Base-by-base conservation (phyloP, 148 eudicot genomes). In the Camellia granthamiana region DNA sequence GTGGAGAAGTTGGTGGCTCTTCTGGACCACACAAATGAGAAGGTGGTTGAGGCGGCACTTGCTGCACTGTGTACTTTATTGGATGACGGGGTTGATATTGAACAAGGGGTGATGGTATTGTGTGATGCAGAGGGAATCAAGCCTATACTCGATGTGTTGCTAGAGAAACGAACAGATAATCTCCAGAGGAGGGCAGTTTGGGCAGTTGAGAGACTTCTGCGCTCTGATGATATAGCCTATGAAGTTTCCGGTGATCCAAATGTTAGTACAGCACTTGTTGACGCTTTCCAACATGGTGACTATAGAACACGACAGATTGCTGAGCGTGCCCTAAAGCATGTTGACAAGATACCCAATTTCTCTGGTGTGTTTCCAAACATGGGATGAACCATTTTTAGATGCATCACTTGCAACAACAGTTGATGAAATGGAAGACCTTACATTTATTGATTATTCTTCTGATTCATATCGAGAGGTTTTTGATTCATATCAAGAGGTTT, bases 311-410 rank as follows among this genome's bases (percentile, higher is more conserved):
- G 91, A 44, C 99, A 92, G 88, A 90, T 92, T 65, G 99, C 99
- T 44, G 98, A 95, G 87, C 86, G 85, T 7, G 99, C 99, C 6
- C 71, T 95, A 80, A 92, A 85, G 87, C 97, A 93, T 77, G 86
- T 95, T 6, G 98, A 95, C 62, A 91, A 86, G 81, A 90, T 95
- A 77, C 99, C 99, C 2, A 93, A 95, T 79, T 95, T 95, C 86
- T 95, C 99, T 0, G 98, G 95, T 30, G 84, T 95, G 56, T 93
- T 92, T 76, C 91, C 94, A 41, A 93, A 84, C 80, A 4, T 49
- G 52, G 52, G 52, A 49, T 49, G 52, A 49, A 7, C 52, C 52
- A 49, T 7, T 49, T 49, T 49, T 49, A 49, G 4, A 49, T 49
- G 52, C 52, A 4, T 49, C 52, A 49, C 52, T 49, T 49, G 52